Conservation (phyloP, 164 flowering plant genomes). For the Amborella trichopoda region DNA sequence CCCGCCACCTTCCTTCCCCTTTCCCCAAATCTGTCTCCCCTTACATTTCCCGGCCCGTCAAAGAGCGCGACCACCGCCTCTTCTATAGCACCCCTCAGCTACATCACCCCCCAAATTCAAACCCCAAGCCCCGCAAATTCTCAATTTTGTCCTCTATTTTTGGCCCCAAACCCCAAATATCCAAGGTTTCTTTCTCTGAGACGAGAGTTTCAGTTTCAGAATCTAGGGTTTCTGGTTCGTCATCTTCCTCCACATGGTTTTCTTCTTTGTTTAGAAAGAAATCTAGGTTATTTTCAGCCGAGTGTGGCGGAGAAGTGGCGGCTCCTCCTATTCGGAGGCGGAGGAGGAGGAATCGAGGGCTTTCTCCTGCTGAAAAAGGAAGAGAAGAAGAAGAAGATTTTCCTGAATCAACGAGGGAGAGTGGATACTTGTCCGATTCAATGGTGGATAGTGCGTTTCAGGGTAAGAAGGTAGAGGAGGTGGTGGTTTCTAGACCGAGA, state of each 20-base stretch:
- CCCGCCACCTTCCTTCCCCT: constrained; percentile 26
- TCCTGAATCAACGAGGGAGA: constrained; percentile 20
- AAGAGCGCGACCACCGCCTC: constrained; percentile 12
- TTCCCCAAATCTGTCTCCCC: constrained; percentile 91
- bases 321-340: constrained; percentile 1
- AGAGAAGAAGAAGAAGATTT: constrained; percentile 8
- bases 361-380: constrained; percentile 46
- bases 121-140: constrained; percentile 5
- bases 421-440: constrained; percentile 38
- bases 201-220: constrained; percentile 9
- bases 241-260: constrained; percentile 15
- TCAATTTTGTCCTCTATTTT: constrained; percentile 9
- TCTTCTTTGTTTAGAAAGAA: too few species aligned
- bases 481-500: background rate
- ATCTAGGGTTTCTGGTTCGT: constrained; percentile 1
- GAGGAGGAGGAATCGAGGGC: constrained; percentile 38
- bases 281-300: too few species aligned
- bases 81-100: constrained; percentile 78
- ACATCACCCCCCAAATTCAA: constrained; percentile 19
- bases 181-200: constrained; percentile 9
- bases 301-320: constrained; percentile 16
- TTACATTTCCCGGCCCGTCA: constrained; percentile 48
- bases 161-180: constrained; percentile 8
- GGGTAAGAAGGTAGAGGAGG: constrained; percentile 10
- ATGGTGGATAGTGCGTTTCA: constrained; percentile 24